Conservation (phyloP, 768 basidiomycete genomes). For the Lactifluus hygrophoroides region DNA sequence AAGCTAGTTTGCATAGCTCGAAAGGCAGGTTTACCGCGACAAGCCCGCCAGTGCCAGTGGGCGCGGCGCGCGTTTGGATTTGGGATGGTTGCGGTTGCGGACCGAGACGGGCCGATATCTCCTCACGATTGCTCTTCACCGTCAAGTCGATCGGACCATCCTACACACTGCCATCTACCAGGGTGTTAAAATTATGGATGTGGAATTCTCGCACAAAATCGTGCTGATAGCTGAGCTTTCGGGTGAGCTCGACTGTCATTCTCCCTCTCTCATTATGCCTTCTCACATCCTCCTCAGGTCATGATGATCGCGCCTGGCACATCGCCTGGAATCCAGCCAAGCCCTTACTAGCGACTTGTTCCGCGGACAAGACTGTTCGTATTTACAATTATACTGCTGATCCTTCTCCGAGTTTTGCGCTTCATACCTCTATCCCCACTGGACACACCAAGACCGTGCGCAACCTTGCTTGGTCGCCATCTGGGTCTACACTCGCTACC, state of each 20-base stretch:
- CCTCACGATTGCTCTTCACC: too few relatives aligned
- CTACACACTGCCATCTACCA: neutral
- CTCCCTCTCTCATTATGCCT: neutral
- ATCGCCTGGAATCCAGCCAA: conserved; percentile 82
- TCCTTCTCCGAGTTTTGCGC: conserved; percentile 36
- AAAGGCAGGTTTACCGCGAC: neutral
- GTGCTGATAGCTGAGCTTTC: neutral
- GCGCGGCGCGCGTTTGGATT: neutral
- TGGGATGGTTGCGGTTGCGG: neutral
- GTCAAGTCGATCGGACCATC: neutral
- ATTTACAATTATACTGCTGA: conserved; percentile 57
- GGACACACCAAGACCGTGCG: conserved; percentile 87
- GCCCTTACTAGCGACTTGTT: conserved; percentile 84
- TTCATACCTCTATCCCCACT: conserved; percentile 62
- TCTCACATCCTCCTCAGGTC: conserved; percentile 35
- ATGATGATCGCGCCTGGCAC: conserved; percentile 81
- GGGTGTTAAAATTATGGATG: neutral
- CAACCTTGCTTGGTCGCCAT: conserved; percentile 80
- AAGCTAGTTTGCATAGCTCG: conserved; percentile 73
- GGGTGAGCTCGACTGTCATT: neutral
- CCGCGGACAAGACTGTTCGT: conserved; percentile 86
- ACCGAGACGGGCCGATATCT: neutral
- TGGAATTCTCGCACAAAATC: conserved; percentile 12
- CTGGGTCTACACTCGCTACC: conserved; percentile 78
- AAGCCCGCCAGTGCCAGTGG: too few relatives aligned